These are phyloP conservation scores for Epichloe bromicola DNA, from an alignment of 2,329 filamentous ascomycete species.

Conservation along the genomic window DNA sequence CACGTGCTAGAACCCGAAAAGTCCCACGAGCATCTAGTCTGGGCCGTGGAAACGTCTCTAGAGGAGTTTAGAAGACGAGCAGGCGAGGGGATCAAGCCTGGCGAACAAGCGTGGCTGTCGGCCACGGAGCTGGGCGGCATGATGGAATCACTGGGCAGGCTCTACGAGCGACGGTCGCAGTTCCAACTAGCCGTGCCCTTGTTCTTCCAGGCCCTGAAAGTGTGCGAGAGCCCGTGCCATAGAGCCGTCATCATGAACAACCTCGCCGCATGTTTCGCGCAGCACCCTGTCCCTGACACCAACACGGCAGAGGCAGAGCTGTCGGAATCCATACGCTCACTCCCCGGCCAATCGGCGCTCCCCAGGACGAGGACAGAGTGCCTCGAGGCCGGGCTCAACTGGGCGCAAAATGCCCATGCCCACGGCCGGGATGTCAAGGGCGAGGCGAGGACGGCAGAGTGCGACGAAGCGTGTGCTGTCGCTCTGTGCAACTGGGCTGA, in stretches of 20 bases:
- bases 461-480: constrained; percentile 70
- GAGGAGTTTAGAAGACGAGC: constrained; percentile 60
- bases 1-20: constrained; percentile 61
- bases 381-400: constrained; percentile 57
- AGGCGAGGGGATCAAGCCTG: constrained; percentile 53
- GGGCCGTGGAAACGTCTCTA: constrained; percentile 69
- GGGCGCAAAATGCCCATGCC: constrained; percentile 65
- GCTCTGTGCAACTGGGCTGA: constrained; percentile 81
- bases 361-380: constrained; percentile 42
- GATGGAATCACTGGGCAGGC: constrained; percentile 62
- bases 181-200: constrained; percentile 75
- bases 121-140: constrained; percentile 60
- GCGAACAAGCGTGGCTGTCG: constrained; percentile 58
- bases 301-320: constrained; percentile 13
- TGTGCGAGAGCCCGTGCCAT: constrained; percentile 58
- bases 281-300: constrained; percentile 38
- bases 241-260: constrained; percentile 80
- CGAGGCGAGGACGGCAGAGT: constrained; percentile 60
- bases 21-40: constrained; percentile 60
- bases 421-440: constrained; percentile 53
- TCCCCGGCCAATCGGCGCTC: constrained; percentile 17
- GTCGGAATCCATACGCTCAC: constrained; percentile 16
- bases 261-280: constrained; percentile 58
- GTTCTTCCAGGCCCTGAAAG: constrained; percentile 69
- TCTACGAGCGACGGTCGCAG: constrained; percentile 61